Percentiles rank a stretch among this genome's conserved stretches.
Conservation (phyloP, 495 filamentous ascomycete genomes). For the Aspergillus mulundensis region DNA sequence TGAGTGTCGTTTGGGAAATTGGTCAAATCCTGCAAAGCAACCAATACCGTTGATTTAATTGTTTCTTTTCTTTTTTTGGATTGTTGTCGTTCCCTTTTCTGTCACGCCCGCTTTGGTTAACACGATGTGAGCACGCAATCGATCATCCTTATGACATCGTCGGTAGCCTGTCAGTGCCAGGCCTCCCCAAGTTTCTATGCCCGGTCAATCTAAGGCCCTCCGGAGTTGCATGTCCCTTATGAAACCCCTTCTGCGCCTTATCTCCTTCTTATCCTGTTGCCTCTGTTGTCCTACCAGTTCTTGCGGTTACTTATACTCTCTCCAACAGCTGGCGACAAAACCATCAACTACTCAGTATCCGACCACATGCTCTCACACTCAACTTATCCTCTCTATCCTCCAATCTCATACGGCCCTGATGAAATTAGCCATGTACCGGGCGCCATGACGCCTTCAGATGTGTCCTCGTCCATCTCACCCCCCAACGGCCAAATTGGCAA, state of each 20-base stretch:
- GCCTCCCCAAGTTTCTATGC: constrained; percentile 19
- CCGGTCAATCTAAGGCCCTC: constrained; percentile 11
- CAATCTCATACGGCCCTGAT: constrained; percentile 40
- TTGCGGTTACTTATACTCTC: constrained; percentile 28
- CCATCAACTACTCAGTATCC: constrained; percentile 41
- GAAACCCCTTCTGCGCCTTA: constrained; percentile 6
- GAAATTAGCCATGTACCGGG: constrained; percentile 39
- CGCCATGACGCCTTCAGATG: constrained; percentile 42
- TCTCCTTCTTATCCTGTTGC: constrained; percentile 6
- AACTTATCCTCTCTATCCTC: constrained; percentile 43
- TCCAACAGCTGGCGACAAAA: constrained; percentile 33
- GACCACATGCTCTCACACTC: constrained; percentile 46
- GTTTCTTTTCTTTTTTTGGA: constrained; percentile 5
- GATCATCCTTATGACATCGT: constrained; percentile 35
- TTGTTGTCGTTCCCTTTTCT: background rate
- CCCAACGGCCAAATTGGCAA: constrained; percentile 45
- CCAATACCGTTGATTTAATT: constrained; percentile 11
- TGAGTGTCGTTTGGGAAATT: constrained; percentile 7
- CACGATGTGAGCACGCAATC: constrained; percentile 42
- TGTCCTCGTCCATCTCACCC: constrained; percentile 46
- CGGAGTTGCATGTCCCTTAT: constrained; percentile 11
- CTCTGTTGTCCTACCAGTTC: background rate
- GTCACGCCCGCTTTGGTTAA: constrained; percentile 14
- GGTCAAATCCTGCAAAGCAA: background rate
- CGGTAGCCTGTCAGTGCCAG: constrained; percentile 20